Conservation (phyloP, 495 filamentous ascomycete genomes). For the Neurospora discreta region DNA sequence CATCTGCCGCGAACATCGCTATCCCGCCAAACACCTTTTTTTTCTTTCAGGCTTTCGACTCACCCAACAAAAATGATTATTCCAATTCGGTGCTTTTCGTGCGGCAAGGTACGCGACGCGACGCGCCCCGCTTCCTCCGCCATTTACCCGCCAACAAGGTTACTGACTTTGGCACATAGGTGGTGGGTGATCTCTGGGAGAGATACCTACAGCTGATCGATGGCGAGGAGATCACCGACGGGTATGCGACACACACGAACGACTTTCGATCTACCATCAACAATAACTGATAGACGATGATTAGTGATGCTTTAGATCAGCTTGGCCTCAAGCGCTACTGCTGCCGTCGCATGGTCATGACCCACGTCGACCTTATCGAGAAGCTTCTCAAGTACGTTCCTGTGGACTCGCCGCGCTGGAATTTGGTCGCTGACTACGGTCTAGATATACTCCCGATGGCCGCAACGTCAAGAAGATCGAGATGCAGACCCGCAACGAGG, state of each 20-base stretch:
- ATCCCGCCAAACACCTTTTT: not conserved
- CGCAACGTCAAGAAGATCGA: slow-evolving; percentile 42
- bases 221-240: slow-evolving; percentile 62
- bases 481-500: slow-evolving; percentile 3
- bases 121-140: not conserved
- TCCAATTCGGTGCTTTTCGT: slow-evolving; percentile 95
- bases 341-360: slow-evolving; percentile 98
- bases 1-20: not conserved
- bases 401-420: not conserved
- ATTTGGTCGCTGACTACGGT: not conserved
- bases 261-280: not conserved
- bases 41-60: not conserved
- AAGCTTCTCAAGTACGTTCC: slow-evolving; percentile 78
- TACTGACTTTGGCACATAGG: slow-evolving; percentile 38
- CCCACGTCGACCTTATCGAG: slow-evolving; percentile 98
- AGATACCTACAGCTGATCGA: slow-evolving; percentile 78
- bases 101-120: slow-evolving; percentile 69
- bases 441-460: slow-evolving; percentile 40
- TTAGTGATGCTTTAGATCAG: slow-evolving; percentile 84
- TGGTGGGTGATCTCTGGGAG: slow-evolving; percentile 95
- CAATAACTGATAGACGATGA: slow-evolving; percentile 4
- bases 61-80: slow-evolving; percentile 70
- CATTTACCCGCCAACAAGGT: not conserved
- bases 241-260: slow-evolving; percentile 40
- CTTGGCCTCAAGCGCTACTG: slow-evolving; percentile 92